Conservation (phyloP, 352 stramenopile genomes). For the Pythium oligandrum region DNA sequence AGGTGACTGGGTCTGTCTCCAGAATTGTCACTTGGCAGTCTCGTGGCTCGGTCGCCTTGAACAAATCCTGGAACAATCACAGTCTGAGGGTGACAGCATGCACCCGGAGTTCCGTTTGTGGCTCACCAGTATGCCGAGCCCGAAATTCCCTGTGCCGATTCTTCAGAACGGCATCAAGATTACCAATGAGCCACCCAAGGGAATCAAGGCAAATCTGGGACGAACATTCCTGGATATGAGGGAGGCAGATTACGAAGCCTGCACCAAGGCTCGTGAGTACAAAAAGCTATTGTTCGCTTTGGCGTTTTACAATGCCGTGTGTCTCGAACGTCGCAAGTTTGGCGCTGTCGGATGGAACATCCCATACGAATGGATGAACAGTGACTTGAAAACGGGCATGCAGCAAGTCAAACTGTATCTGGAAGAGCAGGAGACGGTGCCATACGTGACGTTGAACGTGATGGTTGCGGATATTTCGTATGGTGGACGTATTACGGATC, state of each 20-base stretch:
- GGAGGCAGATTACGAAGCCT: slow-evolving; percentile 84
- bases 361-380: slow-evolving; percentile 96
- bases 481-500: slow-evolving; percentile 92
- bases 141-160: slow-evolving; percentile 90
- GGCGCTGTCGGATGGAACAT: slow-evolving; percentile 95
- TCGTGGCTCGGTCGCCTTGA: slow-evolving; percentile 89
- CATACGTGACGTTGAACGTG: slow-evolving; percentile 92
- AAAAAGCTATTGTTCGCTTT: slow-evolving; percentile 91
- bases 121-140: slow-evolving; percentile 91
- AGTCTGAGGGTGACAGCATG: slow-evolving; percentile 42
- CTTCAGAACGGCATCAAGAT: slow-evolving; percentile 96
- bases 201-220: slow-evolving; percentile 90
- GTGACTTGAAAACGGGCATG: slow-evolving; percentile 92
- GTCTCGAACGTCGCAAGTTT: slow-evolving; percentile 92
- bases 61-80: slow-evolving; percentile 79
- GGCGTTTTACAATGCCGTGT: slow-evolving; percentile 94
- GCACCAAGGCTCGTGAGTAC: slow-evolving; percentile 83
- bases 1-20: slow-evolving; percentile 93
- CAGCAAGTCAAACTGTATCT: slow-evolving; percentile 91
- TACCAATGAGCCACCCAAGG: slow-evolving; percentile 92
- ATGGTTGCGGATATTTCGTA: slow-evolving; percentile 96
- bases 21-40: slow-evolving; percentile 93
- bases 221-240: slow-evolving; percentile 92
- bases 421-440: slow-evolving; percentile 91
- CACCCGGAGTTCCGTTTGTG: slow-evolving; percentile 91